A percentile compares a stretch with the other conserved stretches of the same genome.
phyloP scores from a whole-genome alignment of 2,329 filamentous ascomycete genomes.

The Sporothrix mexicana region DNA sequence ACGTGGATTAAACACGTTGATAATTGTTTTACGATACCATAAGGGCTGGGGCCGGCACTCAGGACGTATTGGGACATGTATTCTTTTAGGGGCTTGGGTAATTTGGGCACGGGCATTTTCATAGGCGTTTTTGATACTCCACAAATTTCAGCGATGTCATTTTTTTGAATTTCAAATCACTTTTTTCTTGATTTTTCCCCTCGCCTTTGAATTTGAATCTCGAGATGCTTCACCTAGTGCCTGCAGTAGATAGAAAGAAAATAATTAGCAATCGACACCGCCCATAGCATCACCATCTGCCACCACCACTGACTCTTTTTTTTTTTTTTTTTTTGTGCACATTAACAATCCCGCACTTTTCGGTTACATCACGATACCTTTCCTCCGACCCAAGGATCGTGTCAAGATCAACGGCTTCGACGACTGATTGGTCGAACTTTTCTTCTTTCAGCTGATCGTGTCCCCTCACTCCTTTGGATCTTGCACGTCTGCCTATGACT shows the following conservation, averaged over 20 bases:
- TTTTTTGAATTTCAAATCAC: neutral
- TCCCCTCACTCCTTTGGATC: neutral
- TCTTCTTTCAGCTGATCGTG: neutral
- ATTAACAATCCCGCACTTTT: too few species aligned
- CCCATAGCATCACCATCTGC: neutral
- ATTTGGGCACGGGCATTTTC: conserved; percentile 2
- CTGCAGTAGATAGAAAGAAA: conserved; percentile 15
- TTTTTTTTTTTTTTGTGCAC: neutral
- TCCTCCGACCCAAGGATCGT: neutral
- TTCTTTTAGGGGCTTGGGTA: neutral
- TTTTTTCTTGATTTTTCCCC: neutral
- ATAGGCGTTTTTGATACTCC: conserved; percentile 16
- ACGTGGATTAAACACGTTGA: neutral
- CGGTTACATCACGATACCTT: neutral
- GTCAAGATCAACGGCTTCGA: neutral
- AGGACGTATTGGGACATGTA: too few species aligned
- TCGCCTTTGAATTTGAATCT: neutral
- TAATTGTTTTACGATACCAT: neutral
- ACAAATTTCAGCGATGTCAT: neutral
- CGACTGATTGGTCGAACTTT: neutral
- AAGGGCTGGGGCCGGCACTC: too few species aligned
- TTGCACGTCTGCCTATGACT: conserved; percentile 14
- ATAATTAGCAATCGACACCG: neutral
- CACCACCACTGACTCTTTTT: conserved; percentile 1
- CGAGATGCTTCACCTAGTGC: neutral